A percentile compares a stretch with the other conserved stretches of the same genome.
Evolutionary conservation across 2,329 filamentous ascomycete species (phyloP).

Genomic region (Ophiostoma sp.): DNA sequence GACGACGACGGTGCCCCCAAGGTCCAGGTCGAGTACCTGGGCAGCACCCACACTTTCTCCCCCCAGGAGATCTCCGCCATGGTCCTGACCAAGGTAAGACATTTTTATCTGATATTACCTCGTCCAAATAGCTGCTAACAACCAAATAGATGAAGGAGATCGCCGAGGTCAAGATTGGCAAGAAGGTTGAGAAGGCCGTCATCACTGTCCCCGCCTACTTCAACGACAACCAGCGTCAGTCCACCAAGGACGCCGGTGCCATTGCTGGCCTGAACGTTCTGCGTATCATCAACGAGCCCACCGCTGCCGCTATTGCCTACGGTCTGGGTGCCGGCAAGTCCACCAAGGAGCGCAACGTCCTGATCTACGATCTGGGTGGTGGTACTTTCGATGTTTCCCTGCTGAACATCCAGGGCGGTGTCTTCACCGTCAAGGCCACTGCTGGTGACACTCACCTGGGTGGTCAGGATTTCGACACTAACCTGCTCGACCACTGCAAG

Average conservation of each 20-base stretch:
- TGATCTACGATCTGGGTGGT: conserved; percentile 99
- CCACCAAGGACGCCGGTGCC: conserved; percentile 98
- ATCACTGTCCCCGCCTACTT: conserved; percentile 99
- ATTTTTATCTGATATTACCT: conserved; percentile 7
- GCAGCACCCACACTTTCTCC: conserved; percentile 91
- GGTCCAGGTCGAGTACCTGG: conserved; percentile 93
- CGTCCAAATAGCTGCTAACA: neutral
- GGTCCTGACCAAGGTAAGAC: conserved; percentile 83
- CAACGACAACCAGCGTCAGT: conserved; percentile 99
- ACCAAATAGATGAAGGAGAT: conserved; percentile 88
- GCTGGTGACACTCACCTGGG: conserved; percentile 96
- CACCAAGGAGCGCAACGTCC: conserved; percentile 95
- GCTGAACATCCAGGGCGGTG: conserved; percentile 96
- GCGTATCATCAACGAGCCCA: conserved; percentile 99
- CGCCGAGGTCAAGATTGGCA: conserved; percentile 95
- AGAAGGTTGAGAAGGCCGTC: conserved; percentile 98
- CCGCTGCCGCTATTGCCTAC: conserved; percentile 95
- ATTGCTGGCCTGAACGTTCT: conserved; percentile 97
- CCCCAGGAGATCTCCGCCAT: conserved; percentile 99
- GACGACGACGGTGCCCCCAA: conserved; percentile 83
- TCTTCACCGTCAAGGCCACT: conserved; percentile 98
- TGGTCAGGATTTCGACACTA: conserved; percentile 94
- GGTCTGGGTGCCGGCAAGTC: conserved; percentile 93
- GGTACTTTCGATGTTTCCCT: conserved; percentile 98
- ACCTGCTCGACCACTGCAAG: conserved; percentile 93